These are phyloP conservation scores for Diaporthe velutina DNA, from an alignment of 2,329 filamentous ascomycete species.

Conservation along the genomic window DNA sequence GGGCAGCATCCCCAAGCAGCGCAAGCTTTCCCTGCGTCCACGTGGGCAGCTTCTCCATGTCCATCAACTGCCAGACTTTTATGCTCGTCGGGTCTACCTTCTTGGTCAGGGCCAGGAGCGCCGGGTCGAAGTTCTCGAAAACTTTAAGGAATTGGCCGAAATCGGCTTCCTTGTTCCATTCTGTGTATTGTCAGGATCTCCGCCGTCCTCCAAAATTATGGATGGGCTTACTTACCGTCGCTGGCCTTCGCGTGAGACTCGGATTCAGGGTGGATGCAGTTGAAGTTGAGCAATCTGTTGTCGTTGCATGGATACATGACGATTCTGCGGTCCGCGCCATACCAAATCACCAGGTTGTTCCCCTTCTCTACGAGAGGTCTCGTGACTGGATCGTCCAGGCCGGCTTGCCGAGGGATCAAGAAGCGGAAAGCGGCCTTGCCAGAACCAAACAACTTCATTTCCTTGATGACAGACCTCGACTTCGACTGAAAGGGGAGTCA, in stretches of 20 bases:
- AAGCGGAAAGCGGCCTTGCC: conserved; percentile 72
- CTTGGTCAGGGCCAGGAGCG: conserved; percentile 53
- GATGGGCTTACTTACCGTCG: conserved; percentile 47
- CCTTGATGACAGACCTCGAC: conserved; percentile 45
- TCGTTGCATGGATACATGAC: conserved; percentile 62
- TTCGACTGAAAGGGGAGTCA: conserved; percentile 43
- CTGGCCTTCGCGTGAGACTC: conserved; percentile 50
- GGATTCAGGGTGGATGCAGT: conserved; percentile 63
- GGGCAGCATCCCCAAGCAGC: conserved; percentile 75
- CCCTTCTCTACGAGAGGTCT: conserved; percentile 47
- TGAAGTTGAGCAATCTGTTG: conserved; percentile 61
- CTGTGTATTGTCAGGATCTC: conserved; percentile 44
- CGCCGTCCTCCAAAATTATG: not conserved
- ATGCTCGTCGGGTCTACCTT: conserved; percentile 60
- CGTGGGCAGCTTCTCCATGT: conserved; percentile 69
- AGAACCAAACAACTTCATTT: conserved; percentile 53
- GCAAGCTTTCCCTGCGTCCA: conserved; percentile 69
- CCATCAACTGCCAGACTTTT: conserved; percentile 71
- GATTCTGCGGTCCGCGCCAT: conserved; percentile 55
- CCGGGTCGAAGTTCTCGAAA: conserved; percentile 57
- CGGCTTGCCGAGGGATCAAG: conserved; percentile 56
- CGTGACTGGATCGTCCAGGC: conserved; percentile 51
- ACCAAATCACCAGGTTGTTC: conserved; percentile 55
- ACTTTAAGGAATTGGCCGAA: conserved; percentile 54
- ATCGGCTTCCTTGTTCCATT: conserved; percentile 55